Evolutionary conservation across 352 stramenopile species (phyloP).

Genomic region (Globisporangium rhizosaccharum): DNA sequence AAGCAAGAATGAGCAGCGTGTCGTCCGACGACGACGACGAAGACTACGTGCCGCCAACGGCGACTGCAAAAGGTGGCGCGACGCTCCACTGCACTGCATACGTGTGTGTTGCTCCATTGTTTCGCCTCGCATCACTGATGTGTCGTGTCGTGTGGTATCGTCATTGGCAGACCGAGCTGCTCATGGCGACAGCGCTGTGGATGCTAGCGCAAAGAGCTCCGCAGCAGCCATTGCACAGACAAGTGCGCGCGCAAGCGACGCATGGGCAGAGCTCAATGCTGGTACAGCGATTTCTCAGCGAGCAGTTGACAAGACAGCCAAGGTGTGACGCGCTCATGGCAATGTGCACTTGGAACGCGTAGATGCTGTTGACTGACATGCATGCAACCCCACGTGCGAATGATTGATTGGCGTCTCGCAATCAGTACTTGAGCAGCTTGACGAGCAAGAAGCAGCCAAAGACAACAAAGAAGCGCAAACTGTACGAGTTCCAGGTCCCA

Average conservation of each 20-base stretch:
- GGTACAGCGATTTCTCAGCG: slow-evolving; percentile 48
- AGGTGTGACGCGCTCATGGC: slow-evolving; percentile 16
- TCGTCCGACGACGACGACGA: slow-evolving; percentile 64
- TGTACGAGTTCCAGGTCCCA: slow-evolving; percentile 65
- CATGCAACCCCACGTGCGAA: too few species aligned
- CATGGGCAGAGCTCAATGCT: slow-evolving; percentile 68
- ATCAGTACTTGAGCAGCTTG: slow-evolving; percentile 44
- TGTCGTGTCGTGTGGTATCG: too few species aligned
- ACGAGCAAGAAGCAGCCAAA: slow-evolving; percentile 42
- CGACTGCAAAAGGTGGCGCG: too few species aligned
- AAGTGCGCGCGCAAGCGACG: slow-evolving; percentile 30
- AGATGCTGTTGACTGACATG: too few species aligned
- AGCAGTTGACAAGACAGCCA: slow-evolving; percentile 39
- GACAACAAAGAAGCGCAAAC: slow-evolving; percentile 54
- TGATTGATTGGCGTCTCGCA: too few species aligned
- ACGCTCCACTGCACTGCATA: too few species aligned
- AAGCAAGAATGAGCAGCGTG: slow-evolving; percentile 35
- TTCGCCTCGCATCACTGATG: too few species aligned
- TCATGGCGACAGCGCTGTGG: too few species aligned
- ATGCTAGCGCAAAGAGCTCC: neutral
- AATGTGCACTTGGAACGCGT: too few species aligned
- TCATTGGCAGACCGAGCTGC: too few species aligned
- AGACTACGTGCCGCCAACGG: slow-evolving; percentile 45
- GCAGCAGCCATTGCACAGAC: slow-evolving; percentile 1
- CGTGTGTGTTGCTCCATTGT: too few species aligned